Evolutionary conservation across 352 stramenopile genomes (phyloP), one percentile per base, ranked within the genome.

Genomic region (Blastocystis sp.): DNA sequence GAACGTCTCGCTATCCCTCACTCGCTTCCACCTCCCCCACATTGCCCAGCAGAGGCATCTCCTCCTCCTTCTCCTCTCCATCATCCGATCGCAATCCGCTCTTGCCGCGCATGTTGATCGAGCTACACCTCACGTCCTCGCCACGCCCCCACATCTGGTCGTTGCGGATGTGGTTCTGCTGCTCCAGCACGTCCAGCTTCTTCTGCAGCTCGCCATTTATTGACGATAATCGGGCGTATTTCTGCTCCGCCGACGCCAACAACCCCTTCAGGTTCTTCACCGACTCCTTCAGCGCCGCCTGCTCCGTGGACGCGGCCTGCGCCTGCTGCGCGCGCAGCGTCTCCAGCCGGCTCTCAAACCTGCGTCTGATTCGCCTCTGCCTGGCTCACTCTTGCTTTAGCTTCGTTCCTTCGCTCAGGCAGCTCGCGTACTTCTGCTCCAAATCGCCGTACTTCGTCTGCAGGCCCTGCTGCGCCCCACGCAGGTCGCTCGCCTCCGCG

Each of bases 211-310:
- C 74, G 45, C 19, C 28, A 28, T 84, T 84, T 9, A 84, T 54
- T 9, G 34, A 21, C 10, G 74, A 62, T 14, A 84, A 28, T 43
- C 57, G 74, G 54, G 48, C 57, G 38, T 84, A 84, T 38, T 84
- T 84, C 74, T 84, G 68, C 74, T 84, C 74, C 42, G 74, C 74
- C 28, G 45, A 28, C n/a, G 52, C 66, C 3, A 84, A 45, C 52
- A 84, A 43, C 34, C 65, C 57, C 61, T 84, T 84, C 57, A 84
- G 61, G 34, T 84, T 84, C 24, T 84, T 54, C 40, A 69, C 69
- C 34, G 45, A 43, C 57, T 84, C 74, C 2, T 43, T 17, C 74
- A 84, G 61, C 24, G 74, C 24, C 38, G 59, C 10, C 48, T 48
- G 38, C 48, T 84, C 74, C 21, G 64, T 2, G 17, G 64, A 24